Evolutionary conservation across 2,329 filamentous ascomycete species (phyloP), one percentile per base, ranked within the genome.

Genomic region (Sporothrix protearum): DNA sequence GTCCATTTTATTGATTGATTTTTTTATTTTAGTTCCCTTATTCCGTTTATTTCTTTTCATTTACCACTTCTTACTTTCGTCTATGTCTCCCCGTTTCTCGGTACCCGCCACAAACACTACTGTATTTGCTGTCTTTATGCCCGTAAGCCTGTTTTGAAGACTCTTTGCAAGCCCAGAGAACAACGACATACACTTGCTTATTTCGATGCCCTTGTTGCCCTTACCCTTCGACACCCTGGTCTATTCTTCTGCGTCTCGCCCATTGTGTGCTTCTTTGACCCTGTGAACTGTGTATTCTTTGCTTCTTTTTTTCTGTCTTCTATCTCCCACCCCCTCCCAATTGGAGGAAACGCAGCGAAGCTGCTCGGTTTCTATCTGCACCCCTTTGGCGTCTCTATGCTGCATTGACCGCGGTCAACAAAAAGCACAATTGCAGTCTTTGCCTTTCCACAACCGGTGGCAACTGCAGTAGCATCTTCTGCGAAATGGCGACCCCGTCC

Each of bases 81-180:
- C 51, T 55, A 51, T 28, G n/a, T 51, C 30, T 64, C 68, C 68
- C 53, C 68, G 30, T 63, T 64, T 63, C 57, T 70, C 45, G 68
- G 68, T 63, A 63, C 68, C 57, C 28, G 53, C 53, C 39, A 55
- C 68, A 61, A 39, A 53, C 30, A 55, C n/a, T n/a, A 39, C 33
- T 68, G 66, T 39, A 67, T 7, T 63, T 36, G 45, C 33, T 30
- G 47, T 22, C 42, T 67, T 8, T 49, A 51, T 51, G 63, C 42
- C 42, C 42, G 25, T 33, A 14, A 33, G 28, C 19, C 8, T 9
- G 36, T 64, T 64, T 28, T 57, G 53, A 28, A 10, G 14, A 19
- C 28, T 14, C 22, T 30, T 16, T 25, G 25, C 4, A 39, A 45
- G 59, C 36, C 22, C 22, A 10, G 36, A 42, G 22, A 28, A n/a